Percentiles rank a stretch among this genome's conserved stretches.
Evolutionary conservation across 176 grass and related monocot genomes (phyloP).

Genomic region (Rhynchospora tenuis): DNA sequence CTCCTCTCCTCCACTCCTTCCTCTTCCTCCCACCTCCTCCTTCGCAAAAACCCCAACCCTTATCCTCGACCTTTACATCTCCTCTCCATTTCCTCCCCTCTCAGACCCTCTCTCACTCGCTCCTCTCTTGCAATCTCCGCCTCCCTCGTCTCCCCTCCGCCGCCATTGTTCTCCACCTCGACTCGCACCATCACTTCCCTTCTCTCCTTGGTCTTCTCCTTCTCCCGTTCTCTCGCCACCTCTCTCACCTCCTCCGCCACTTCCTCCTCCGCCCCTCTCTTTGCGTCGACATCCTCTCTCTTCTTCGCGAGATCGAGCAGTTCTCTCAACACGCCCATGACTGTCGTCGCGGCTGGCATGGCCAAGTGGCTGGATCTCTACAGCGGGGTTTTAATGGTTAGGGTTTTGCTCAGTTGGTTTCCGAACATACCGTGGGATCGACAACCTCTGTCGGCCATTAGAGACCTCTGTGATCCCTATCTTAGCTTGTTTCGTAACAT

Average conservation of each 20-base stretch:
- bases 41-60: slow-evolving; percentile 12
- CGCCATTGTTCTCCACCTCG: not conserved
- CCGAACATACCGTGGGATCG: slow-evolving; percentile 28
- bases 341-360: not conserved
- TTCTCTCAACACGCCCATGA: not conserved
- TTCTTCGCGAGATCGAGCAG: not conserved
- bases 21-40: not conserved
- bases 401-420: slow-evolving; percentile 34
- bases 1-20: slow-evolving; percentile 12
- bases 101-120: not conserved
- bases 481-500: slow-evolving; percentile 21
- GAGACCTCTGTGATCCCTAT: slow-evolving; percentile 30
- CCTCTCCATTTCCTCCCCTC: not conserved
- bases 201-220: not conserved
- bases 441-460: slow-evolving; percentile 21
- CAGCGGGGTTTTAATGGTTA: slow-evolving; percentile 10
- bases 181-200: not conserved
- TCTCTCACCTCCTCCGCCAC: not conserved
- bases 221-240: not conserved
- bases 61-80: not conserved
- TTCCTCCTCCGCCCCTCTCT: not conserved
- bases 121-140: not conserved
- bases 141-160: not conserved
- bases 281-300: not conserved
- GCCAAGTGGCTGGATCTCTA: slow-evolving; percentile 25